Evolutionary conservation across 2,329 filamentous ascomycete species (phyloP), one percentile per base, ranked within the genome.

Genomic region (Colletotrichum caudatum): DNA sequence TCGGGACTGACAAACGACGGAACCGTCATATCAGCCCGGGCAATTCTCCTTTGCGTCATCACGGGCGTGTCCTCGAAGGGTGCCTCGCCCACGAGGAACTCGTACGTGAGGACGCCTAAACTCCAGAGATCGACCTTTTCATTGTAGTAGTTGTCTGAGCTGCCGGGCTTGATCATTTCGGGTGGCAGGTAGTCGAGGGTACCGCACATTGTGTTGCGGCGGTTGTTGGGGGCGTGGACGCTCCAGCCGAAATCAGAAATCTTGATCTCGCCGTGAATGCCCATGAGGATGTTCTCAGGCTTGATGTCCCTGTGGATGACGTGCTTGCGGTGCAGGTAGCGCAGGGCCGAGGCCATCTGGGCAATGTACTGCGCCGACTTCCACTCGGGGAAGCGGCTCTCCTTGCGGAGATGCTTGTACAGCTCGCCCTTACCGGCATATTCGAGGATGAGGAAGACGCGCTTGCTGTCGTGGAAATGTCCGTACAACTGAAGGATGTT

Each of bases 201-300:
- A 74, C 96, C 96, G 81, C 96, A 99, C 90, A 98, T 95, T 67
- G 96, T 99, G 78, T 95, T 92, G 73, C 96, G 89, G 76, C 96
- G 87, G 84, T 95, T 97, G 82, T 97, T 98, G 37, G 96, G 96
- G 6, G 96, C 96, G 82, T 99, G 96, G 5, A 98, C 96, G 80
- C 93, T 97, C 96, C 96, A 99, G 61, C 96, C 95, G 78, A 98
- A 99, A 82, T 99, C 96, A 5, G 94, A 97, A 78, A 99, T 95
- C 83, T 99, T 99, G 84, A 99, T 95, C 85, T 99, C 96, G 75
- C 95, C 96, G 79, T 98, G 95, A 72, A 98, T 94, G 18, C 95
- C 95, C 39, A 98, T 92, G 29, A 98, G 88, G 74, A 98, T 98
- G 78, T 98, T 98, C 83, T 98, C 95, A 2, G 95, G 95, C 85